phyloP scores from a whole-genome alignment of 768 basidiomycete genomes.

The Boletellus ananas region DNA sequence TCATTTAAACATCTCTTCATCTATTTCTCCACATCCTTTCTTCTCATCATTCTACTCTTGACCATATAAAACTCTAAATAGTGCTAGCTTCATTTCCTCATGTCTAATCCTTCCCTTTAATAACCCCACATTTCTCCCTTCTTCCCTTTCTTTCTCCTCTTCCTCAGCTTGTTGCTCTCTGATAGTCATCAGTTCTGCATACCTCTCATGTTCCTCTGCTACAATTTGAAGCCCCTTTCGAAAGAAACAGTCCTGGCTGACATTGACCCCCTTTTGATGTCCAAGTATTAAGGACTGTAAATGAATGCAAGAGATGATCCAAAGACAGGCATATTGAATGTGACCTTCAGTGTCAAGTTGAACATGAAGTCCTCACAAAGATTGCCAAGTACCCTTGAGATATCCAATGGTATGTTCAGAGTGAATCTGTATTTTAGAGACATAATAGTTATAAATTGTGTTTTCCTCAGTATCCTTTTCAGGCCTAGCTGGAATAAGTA shows the following conservation, averaged over 20 bases:
- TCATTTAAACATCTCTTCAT: too few species aligned
- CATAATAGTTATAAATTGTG: conserved; percentile 29
- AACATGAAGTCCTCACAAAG: conserved; percentile 7
- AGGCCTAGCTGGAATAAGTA: conserved; percentile 1
- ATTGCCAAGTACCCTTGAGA: conserved; percentile 34
- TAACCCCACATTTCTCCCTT: conserved; percentile 2
- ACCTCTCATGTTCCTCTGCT: neutral
- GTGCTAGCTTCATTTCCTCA: conserved; percentile 5
- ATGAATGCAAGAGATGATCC: conserved; percentile 14
- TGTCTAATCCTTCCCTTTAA: conserved; percentile 4
- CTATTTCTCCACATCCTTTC: neutral
- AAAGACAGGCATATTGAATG: conserved; percentile 8
- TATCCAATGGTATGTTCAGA: conserved; percentile 41
- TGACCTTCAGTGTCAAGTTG: conserved; percentile 7
- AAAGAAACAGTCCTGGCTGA: neutral
- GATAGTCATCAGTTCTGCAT: neutral
- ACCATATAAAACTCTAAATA: neutral
- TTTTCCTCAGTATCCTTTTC: conserved; percentile 2
- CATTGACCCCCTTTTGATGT: conserved; percentile 5
- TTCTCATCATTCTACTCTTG: neutral
- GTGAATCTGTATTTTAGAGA: conserved; percentile 28
- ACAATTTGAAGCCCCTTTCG: conserved; percentile 3
- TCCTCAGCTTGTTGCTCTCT: neutral
- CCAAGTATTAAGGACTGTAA: conserved; percentile 25
- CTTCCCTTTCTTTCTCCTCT: neutral